Evolutionary conservation across 208 protist species (phyloP).

Genomic region (Leishmania lainsoni): DNA sequence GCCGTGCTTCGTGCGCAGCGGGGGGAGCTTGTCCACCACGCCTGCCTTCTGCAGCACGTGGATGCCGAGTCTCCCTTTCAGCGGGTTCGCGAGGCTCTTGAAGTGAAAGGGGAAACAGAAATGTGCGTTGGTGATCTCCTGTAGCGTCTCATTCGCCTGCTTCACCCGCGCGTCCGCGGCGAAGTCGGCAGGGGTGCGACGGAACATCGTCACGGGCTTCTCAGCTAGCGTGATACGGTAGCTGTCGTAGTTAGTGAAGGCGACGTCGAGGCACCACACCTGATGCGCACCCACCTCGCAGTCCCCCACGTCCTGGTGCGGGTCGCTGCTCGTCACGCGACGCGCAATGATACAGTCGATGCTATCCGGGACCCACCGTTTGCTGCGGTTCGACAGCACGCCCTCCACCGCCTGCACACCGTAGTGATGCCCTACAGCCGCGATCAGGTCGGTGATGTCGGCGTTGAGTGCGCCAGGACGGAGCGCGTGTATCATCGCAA

Average conservation of each 20-base stretch:
- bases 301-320: slow-evolving; percentile 94
- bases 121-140: slow-evolving; percentile 69
- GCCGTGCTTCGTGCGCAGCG: slow-evolving; percentile 57
- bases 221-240: slow-evolving; percentile 48
- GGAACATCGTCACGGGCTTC: slow-evolving; percentile 62
- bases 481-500: slow-evolving; percentile 83
- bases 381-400: slow-evolving; percentile 97
- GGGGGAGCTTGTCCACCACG: slow-evolving; percentile 66
- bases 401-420: slow-evolving; percentile 94
- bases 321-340: slow-evolving; percentile 53
- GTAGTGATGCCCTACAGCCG: slow-evolving; percentile 91
- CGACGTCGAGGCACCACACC: slow-evolving; percentile 90
- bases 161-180: slow-evolving; percentile 59
- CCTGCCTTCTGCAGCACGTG: slow-evolving; percentile 60
- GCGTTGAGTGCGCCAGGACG: slow-evolving; percentile 78
- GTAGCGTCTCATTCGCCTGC: slow-evolving; percentile 53
- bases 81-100: slow-evolving; percentile 59
- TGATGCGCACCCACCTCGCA: slow-evolving; percentile 71
- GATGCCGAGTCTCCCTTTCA: slow-evolving; percentile 69
- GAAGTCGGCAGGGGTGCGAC: slow-evolving; percentile 68
- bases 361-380: slow-evolving; percentile 97
- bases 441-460: slow-evolving; percentile 94
- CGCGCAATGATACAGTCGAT: slow-evolving; percentile 95
- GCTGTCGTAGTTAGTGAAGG: slow-evolving; percentile 76
- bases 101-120: slow-evolving; percentile 88